A percentile compares a stretch with the other conserved stretches of the same genome.
phyloP scores from a whole-genome alignment of 257 asterid genomes.

The Anisodus tanguticus region DNA sequence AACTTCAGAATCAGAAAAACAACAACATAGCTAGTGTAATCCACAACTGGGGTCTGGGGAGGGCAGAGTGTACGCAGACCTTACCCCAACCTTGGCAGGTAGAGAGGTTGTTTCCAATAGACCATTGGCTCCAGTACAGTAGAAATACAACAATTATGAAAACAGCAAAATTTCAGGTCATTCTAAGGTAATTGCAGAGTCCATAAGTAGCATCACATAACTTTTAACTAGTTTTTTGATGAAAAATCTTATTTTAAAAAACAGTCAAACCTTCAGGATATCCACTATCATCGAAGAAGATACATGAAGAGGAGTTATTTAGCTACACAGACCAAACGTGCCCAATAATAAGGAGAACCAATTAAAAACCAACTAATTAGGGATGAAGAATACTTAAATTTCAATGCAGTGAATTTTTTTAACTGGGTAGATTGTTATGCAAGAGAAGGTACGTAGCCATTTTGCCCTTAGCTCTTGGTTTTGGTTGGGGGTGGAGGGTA shows the following conservation, averaged over 20 bases:
- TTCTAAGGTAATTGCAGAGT: background rate
- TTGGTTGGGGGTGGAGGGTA: background rate
- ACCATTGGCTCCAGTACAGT: too few relatives aligned
- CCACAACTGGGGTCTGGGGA: too few relatives aligned
- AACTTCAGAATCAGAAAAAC: background rate
- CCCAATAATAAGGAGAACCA: too few relatives aligned
- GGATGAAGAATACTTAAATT: background rate
- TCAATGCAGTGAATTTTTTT: too few relatives aligned
- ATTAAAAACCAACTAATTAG: background rate
- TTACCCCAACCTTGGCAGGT: too few relatives aligned
- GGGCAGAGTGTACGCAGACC: too few relatives aligned
- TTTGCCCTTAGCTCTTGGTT: background rate
- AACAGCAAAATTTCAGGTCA: background rate
- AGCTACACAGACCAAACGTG: background rate
- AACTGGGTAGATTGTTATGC: background rate
- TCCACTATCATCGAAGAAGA: too few relatives aligned
- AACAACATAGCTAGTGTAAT: too few relatives aligned
- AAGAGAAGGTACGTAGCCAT: background rate
- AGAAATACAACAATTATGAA: too few relatives aligned
- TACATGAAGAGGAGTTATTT: background rate
- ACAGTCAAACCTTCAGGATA: too few relatives aligned
- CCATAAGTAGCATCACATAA: background rate
- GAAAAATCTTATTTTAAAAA: too few relatives aligned
- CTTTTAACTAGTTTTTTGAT: background rate
- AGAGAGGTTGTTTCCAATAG: too few relatives aligned